Base-by-base conservation (phyloP, 2,329 filamentous ascomycete genomes). In the Paecilomyces formosus region DNA sequence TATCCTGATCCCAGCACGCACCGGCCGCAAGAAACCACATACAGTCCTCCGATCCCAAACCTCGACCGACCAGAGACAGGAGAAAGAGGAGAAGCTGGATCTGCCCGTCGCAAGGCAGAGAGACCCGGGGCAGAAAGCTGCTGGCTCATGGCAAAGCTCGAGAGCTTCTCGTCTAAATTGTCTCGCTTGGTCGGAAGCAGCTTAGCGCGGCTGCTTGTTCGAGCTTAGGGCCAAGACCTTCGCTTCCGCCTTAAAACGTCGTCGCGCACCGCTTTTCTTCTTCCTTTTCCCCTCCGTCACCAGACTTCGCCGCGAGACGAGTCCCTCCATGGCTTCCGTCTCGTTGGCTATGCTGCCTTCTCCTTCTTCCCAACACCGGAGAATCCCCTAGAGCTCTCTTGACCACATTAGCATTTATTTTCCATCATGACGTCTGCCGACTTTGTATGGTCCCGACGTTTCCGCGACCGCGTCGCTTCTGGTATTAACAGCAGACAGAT, bases 401-500 rank as follows among this genome's bases (percentile, higher is more conserved):
- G 7, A 18, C 26, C 53, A 33, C 31, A n/a, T 54, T 54, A 58
- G 57, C 55, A 50, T 57, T 26, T 7, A 7, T 33, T 22, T 21
- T 53, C 55, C 59, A 71, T 64, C 62, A 76, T 77, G 74, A 70
- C 72, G 60, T 69, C 74, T 63, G 67, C 72, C 68, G 73, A 74
- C 69, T 66, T 72, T 60, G 74, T 77, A 76, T 73, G 74, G 66
- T 63, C 69, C 70, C 69, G 68, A 66, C 65, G 65, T 68, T 61
- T 64, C 65, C 64, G 62, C 68, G 65, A 66, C 66, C 62, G 64
- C 64, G 68, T 61, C 39, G 39, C 39, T 64, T 68, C 62, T 61
- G 60, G 63, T 72, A 69, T 72, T 74, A 72, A 74, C 71, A 65
- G 62, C 60, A 63, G 65, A 61, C 72, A 88, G 85, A 83, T 84